Conservation (phyloP, 192 early-diverging fungal genomes). For the Backusella psychrophila region DNA sequence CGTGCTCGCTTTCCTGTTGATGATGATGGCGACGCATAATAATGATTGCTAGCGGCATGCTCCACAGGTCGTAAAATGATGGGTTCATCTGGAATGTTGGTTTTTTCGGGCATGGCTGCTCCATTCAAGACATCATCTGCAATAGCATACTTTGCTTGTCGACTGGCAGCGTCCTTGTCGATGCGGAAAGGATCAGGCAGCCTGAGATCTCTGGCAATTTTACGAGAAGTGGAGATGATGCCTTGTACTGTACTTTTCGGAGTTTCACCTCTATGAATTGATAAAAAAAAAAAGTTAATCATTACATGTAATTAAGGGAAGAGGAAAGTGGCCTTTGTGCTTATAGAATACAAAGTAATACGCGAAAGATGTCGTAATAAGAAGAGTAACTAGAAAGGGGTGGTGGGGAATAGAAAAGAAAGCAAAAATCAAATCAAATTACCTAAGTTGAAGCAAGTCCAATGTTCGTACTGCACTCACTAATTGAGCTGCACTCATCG, state of each 20-base stretch:
- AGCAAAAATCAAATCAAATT: background rate
- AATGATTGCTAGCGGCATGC: background rate
- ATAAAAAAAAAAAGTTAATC: background rate
- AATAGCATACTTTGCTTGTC: constrained; percentile 39
- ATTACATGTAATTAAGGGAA: background rate
- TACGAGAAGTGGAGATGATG: constrained; percentile 43
- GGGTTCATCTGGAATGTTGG: constrained; percentile 33
- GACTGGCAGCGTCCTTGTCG: constrained; percentile 31
- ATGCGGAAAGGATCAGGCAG: constrained; percentile 40
- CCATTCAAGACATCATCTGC: constrained; percentile 36
- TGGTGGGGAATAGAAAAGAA: too few species aligned
- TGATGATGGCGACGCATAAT: background rate
- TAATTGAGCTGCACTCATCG: constrained; percentile 38
- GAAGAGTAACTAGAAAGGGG: background rate
- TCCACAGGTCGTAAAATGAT: constrained; percentile 27
- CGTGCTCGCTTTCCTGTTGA: background rate
- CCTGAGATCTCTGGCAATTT: constrained; percentile 31
- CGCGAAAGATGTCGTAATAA: background rate
- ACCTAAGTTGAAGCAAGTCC: constrained; percentile 37
- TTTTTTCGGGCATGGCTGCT: constrained; percentile 11
- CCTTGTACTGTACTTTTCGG: constrained; percentile 50
- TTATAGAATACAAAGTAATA: background rate
- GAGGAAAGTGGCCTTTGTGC: background rate
- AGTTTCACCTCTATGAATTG: constrained; percentile 43
- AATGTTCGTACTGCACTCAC: constrained; percentile 35